Evolutionary conservation across 352 stramenopile genomes (phyloP).

Genomic region (Pythium guiyangense): DNA sequence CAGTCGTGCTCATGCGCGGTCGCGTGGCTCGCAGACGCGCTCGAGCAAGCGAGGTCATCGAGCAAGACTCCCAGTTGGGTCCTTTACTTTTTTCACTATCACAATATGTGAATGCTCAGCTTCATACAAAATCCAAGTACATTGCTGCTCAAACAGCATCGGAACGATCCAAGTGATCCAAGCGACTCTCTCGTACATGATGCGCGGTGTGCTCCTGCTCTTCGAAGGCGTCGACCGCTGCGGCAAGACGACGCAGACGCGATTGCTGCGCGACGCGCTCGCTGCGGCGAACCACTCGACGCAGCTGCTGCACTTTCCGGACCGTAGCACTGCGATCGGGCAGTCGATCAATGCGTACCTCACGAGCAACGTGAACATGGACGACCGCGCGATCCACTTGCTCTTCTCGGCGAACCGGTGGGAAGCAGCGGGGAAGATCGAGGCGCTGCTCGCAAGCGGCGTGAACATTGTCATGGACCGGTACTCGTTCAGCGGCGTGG

Average conservation of each 20-base stretch:
- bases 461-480: conserved; percentile 96
- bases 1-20: no score
- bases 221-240: conserved; percentile 99
- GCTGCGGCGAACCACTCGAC: conserved; percentile 16
- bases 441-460: conserved; percentile 65
- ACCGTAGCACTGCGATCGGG: conserved; percentile 91
- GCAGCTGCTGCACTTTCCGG: conserved; percentile 73
- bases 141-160: no score
- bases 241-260: conserved; percentile 99
- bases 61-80: no score
- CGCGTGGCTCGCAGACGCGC: no score
- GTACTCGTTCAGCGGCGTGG: conserved; percentile 97
- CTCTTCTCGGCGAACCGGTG: conserved; percentile 99
- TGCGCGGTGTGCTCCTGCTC: conserved; percentile 96
- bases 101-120: no score
- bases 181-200: no score
- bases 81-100: no score
- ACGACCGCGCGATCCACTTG: conserved; percentile 98
- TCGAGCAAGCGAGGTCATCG: no score
- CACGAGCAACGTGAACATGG: conserved; percentile 81
- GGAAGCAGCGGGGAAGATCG: conserved; percentile 88
- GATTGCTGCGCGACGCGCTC: conserved; percentile 77
- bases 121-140: no score
- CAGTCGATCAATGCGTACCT: conserved; percentile 98
- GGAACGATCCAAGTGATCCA: no score